Evolutionary conservation across 2,329 filamentous ascomycete species (phyloP).

Genomic region (Aspergillus bombycis): DNA sequence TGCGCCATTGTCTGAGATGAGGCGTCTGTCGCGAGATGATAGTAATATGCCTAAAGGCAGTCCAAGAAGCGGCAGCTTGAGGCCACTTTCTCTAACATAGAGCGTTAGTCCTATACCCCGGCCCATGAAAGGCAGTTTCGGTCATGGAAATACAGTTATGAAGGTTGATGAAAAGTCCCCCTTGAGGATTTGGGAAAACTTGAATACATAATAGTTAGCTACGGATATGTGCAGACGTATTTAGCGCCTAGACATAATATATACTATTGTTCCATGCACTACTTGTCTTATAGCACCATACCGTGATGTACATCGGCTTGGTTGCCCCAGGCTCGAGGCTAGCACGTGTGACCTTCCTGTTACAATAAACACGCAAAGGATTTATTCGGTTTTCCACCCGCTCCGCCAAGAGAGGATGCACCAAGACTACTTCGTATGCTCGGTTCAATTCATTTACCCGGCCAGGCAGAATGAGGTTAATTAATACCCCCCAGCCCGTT

Average conservation of each 20-base stretch:
- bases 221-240: not conserved
- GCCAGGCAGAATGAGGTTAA: constrained; percentile 12
- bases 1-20: constrained; percentile 27
- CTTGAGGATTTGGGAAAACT: not conserved
- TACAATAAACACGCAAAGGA: not conserved
- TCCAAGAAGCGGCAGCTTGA: constrained; percentile 32
- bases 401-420: constrained; percentile 1
- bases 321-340: not conserved
- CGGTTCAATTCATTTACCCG: constrained; percentile 7
- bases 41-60: constrained; percentile 26
- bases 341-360: not conserved
- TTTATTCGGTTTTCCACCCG: not conserved
- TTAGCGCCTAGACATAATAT: not conserved
- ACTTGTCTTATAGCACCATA: not conserved
- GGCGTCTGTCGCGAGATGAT: constrained; percentile 29
- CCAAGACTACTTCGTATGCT: not conserved
- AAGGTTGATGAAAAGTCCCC: not conserved
- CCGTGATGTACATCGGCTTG: not conserved
- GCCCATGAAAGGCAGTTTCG: not conserved
- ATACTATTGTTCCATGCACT: not conserved
- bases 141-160: not conserved
- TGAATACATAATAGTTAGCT: not conserved
- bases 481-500: not conserved
- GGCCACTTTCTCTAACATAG: constrained; percentile 28
- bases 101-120: not conserved